Evolutionary conservation across 1,284 basidiomycete genomes (phyloP).

Genomic region (Sutorius eximius): DNA sequence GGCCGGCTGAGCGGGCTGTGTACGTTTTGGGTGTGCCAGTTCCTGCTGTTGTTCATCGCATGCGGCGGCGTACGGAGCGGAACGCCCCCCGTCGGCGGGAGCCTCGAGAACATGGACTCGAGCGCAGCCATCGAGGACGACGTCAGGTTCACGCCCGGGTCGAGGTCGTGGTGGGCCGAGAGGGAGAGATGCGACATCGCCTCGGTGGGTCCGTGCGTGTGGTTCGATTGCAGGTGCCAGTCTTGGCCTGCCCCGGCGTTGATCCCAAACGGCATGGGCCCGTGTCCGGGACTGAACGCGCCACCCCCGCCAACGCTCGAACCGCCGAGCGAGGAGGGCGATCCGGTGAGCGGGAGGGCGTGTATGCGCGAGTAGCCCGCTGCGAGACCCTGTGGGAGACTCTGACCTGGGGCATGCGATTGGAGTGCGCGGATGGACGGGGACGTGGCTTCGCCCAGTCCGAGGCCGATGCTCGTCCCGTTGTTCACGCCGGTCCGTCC

Average conservation of each 20-base stretch:
- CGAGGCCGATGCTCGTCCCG: slow-evolving; percentile 25
- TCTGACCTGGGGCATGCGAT: slow-evolving; percentile 80
- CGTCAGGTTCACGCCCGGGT: neutral
- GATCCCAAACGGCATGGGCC: slow-evolving; percentile 33
- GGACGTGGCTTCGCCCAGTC: slow-evolving; percentile 45
- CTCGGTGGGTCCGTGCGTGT: slow-evolving; percentile 16
- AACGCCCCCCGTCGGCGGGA: slow-evolving; percentile 29
- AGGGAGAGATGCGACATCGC: slow-evolving; percentile 28
- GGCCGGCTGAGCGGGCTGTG: slow-evolving; percentile 59
- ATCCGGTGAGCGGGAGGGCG: slow-evolving; percentile 56
- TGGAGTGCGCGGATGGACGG: slow-evolving; percentile 70
- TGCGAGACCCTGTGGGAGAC: slow-evolving; percentile 83
- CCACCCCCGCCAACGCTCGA: slow-evolving; percentile 29
- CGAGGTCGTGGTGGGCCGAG: slow-evolving; percentile 20
- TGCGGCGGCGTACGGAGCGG: slow-evolving; percentile 43
- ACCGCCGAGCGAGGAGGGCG: slow-evolving; percentile 33
- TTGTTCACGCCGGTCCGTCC: slow-evolving; percentile 33
- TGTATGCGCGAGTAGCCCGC: slow-evolving; percentile 86
- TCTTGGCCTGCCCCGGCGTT: slow-evolving; percentile 28
- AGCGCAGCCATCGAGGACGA: slow-evolving; percentile 35
- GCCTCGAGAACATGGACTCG: slow-evolving; percentile 49
- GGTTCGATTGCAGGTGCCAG: slow-evolving; percentile 36
- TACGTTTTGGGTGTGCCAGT: slow-evolving; percentile 38
- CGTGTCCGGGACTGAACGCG: slow-evolving; percentile 34
- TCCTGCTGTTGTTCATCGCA: slow-evolving; percentile 41